phyloP scores from a whole-genome alignment of 768 basidiomycete genomes.

The Hemileccinum rubropunctum region DNA sequence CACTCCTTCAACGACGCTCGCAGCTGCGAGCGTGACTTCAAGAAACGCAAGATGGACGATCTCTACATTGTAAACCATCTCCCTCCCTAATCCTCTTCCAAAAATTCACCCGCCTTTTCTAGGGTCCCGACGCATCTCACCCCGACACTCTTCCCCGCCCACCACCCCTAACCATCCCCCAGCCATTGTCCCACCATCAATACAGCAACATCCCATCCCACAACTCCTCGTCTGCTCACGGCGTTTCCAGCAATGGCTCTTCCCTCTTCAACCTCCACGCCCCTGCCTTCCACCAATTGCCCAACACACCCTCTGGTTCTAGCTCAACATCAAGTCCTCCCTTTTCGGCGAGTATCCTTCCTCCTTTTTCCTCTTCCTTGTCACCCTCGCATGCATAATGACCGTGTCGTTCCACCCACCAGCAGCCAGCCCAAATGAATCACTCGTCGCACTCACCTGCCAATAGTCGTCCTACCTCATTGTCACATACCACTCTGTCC shows the following conservation, averaged over 20 bases:
- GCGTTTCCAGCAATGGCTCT: conserved; percentile 36
- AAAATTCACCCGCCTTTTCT: background rate
- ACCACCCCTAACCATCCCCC: conserved; percentile 64
- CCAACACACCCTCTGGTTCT: conserved; percentile 69
- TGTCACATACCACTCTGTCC: conserved; percentile 39
- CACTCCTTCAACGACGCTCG: conserved; percentile 49
- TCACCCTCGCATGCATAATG: conserved; percentile 51
- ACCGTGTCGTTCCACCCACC: conserved; percentile 40
- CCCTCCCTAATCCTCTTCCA: background rate
- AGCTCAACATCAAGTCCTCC: conserved; percentile 74
- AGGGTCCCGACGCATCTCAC: conserved; percentile 50
- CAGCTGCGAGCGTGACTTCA: conserved; percentile 55
- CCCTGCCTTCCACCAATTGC: conserved; percentile 58
- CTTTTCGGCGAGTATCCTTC: conserved; percentile 82
- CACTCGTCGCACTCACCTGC: conserved; percentile 48
- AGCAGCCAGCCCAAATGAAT: conserved; percentile 71
- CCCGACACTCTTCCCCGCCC: conserved; percentile 36
- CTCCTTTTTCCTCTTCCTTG: conserved; percentile 31
- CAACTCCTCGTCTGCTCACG: conserved; percentile 39
- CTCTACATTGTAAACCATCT: conserved; percentile 46
- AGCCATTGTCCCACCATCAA: conserved; percentile 48
- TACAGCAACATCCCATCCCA: conserved; percentile 43
- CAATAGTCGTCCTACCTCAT: conserved; percentile 44
- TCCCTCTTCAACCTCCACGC: conserved; percentile 53
- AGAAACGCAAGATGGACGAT: conserved; percentile 61